Base-by-base conservation (phyloP, 108 stramenopile species). In the Nannochloropsis oceanica region DNA sequence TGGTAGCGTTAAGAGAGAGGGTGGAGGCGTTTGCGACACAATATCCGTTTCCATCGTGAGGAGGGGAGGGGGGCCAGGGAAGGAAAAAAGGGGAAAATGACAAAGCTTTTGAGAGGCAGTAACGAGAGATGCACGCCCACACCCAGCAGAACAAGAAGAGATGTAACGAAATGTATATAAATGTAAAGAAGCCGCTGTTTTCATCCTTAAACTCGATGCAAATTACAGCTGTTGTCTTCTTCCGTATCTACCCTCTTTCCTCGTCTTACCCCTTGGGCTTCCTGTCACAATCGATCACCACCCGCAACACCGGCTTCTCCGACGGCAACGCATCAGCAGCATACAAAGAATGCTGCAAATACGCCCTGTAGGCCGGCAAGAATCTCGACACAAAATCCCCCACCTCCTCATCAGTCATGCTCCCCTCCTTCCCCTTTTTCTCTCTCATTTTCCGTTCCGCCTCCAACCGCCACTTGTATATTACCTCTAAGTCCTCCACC, bases 31-130 rank as follows among this genome's bases (percentile, higher is more conserved):
- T 99, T 88, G 96, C 97, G 12, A 93, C 93, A 14, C 87, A 92
- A 26, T 99, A 96, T 93, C 96, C 97, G 85, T 98, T 99, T 97
- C 99, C 99, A 18, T 73, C 59, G 22, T 73, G 59, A 73, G 0
- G 22, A 73, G 59, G 22, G n/a, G 59, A 73, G 18, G 59, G 9
- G n/a, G 18, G 2, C 7, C 59, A 0, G 18, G 34, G 34, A 34
- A 5, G 5, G 34, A 34, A 5, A 5, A 34, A 34, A 5, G 34
- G 34, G 34, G 5, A 34, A 34, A 34, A 34, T 34, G n/a, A 73
- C 59, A 73, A 73, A 73, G 59, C n/a, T 10, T 73, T n/a, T n/a
- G 2, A 73, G 1, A 73, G 59, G 10, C 59, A 73, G n/a, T 3
- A 34, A 34, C 34, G 34, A 34, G 34, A 34, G 34, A 34, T 34